Evolutionary conservation across 2,329 filamentous ascomycete genomes (phyloP).

Genomic region (Apiospora arundinis): DNA sequence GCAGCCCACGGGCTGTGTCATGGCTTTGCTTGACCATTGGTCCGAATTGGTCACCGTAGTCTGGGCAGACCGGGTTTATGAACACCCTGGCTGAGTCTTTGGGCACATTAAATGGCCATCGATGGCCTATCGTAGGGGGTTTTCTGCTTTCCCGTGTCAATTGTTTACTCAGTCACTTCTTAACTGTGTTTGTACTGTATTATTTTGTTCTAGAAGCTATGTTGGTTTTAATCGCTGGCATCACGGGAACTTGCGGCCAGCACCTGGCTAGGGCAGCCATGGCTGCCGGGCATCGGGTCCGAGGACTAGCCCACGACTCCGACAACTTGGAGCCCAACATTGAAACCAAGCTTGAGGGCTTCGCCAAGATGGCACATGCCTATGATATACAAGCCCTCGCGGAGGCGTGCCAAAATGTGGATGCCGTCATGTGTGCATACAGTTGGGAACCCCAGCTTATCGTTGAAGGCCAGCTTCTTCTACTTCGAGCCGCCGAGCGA

Average conservation of each 20-base stretch:
- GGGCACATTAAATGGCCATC: neutral
- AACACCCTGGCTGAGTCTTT: neutral
- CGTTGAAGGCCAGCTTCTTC: slow-evolving; percentile 43
- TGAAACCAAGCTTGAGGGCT: slow-evolving; percentile 34
- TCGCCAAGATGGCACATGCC: slow-evolving; percentile 34
- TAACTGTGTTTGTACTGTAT: neutral
- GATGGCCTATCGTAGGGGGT: neutral
- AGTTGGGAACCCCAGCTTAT: slow-evolving; percentile 31
- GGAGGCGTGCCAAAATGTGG: slow-evolving; percentile 40
- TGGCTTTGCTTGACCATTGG: neutral
- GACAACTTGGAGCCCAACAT: slow-evolving; percentile 34
- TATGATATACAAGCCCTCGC: slow-evolving; percentile 43
- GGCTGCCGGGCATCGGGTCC: slow-evolving; percentile 40
- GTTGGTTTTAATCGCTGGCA: slow-evolving; percentile 45
- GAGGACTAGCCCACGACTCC: slow-evolving; percentile 41
- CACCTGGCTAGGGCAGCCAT: slow-evolving; percentile 35
- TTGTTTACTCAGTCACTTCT: neutral
- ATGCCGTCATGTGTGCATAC: slow-evolving; percentile 44
- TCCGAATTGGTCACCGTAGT: neutral
- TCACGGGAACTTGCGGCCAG: slow-evolving; percentile 44
- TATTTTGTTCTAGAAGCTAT: slow-evolving; percentile 29
- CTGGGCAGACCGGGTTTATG: neutral
- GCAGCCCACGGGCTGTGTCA: neutral
- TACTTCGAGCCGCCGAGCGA: slow-evolving; percentile 44
- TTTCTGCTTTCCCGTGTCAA: neutral